Evolutionary conservation across 2,329 filamentous ascomycete genomes (phyloP).

Genomic region (Orbilia oligospora): DNA sequence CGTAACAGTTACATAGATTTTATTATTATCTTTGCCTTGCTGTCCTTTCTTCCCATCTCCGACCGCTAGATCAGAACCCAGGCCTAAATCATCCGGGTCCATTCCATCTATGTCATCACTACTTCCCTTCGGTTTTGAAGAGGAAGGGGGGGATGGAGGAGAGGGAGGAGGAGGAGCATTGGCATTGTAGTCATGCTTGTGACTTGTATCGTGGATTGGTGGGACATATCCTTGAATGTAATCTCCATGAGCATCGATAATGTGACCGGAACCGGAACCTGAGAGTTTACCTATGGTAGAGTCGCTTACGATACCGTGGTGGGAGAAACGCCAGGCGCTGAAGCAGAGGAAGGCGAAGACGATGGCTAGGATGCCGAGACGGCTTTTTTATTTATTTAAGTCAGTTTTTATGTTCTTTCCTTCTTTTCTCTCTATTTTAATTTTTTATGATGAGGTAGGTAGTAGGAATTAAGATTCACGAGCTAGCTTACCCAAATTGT

Average conservation of each 20-base stretch:
- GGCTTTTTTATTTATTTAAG: conserved; percentile 15
- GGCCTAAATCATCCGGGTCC: conserved; percentile 26
- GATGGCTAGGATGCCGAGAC: conserved; percentile 39
- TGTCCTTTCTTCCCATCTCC: conserved; percentile 33
- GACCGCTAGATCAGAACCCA: conserved; percentile 23
- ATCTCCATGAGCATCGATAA: conserved; percentile 45
- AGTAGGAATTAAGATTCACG: no score
- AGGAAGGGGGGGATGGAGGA: not conserved
- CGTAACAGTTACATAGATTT: conserved; percentile 27
- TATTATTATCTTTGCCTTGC: not conserved
- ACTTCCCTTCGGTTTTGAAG: not conserved
- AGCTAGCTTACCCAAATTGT: conserved; percentile 42
- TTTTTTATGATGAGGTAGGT: no score
- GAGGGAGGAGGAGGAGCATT: not conserved
- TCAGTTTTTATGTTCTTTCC: not conserved
- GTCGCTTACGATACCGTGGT: conserved; percentile 40
- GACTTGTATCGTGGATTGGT: conserved; percentile 34
- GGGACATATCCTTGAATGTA: conserved; percentile 35
- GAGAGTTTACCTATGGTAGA: conserved; percentile 41
- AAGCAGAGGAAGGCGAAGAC: conserved; percentile 49
- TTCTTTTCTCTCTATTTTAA: no score
- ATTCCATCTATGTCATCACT: conserved; percentile 7
- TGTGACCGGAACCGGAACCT: conserved; percentile 35
- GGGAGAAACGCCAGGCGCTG: conserved; percentile 50
- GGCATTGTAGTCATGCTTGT: conserved; percentile 43